Percentiles rank a stretch among this genome's conserved stretches.
Conservation (phyloP, 2,329 filamentous ascomycete genomes). For the Colletotrichum noveboracense region DNA sequence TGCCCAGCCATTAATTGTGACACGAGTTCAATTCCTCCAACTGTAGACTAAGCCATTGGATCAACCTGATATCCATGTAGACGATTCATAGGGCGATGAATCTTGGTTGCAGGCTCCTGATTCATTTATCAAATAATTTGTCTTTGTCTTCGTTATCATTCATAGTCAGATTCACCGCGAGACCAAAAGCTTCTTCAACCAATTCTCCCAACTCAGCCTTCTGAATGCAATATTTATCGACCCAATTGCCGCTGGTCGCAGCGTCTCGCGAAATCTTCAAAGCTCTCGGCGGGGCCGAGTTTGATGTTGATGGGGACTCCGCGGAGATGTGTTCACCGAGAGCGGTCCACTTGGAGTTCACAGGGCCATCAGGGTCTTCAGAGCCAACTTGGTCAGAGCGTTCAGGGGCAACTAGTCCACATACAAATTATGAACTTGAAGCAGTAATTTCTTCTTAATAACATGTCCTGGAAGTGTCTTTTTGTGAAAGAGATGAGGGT, state of each 20-base stretch:
- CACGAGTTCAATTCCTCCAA: background rate
- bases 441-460: background rate
- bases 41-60: background rate
- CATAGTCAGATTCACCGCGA: too few relatives aligned
- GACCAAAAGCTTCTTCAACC: too few relatives aligned
- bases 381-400: background rate
- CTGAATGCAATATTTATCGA: rapidly evolving
- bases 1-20: background rate
- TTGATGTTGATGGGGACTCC: background rate
- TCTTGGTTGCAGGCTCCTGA: too few relatives aligned
- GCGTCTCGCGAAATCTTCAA: background rate
- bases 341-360: background rate
- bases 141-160: too few relatives aligned
- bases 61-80: too few relatives aligned
- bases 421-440: background rate
- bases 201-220: rapidly evolving
- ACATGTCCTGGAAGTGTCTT: background rate
- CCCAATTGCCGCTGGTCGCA: rapidly evolving
- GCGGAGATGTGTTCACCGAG: background rate
- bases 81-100: too few relatives aligned
- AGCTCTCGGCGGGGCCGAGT: background rate
- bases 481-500: background rate
- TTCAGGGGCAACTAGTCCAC: background rate
- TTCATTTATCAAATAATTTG: rapidly evolving
- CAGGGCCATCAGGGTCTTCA: background rate